These are phyloP conservation scores for Otatea glauca DNA, from an alignment of 176 grass and related monocot genomes.

Conservation along the genomic window DNA sequence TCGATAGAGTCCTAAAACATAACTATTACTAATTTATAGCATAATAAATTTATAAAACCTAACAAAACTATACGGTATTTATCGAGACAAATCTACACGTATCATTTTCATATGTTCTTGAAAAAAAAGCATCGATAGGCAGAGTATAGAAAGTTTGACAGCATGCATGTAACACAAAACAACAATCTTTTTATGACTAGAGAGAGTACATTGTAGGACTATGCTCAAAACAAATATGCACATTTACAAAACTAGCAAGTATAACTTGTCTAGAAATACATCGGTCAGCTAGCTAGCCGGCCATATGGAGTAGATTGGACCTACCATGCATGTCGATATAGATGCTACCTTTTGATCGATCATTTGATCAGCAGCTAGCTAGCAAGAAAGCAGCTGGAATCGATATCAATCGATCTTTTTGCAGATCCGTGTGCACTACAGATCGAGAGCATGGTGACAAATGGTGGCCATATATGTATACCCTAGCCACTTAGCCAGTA, in stretches of 20 bases:
- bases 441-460: background rate
- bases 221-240: background rate
- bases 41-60: too few species aligned
- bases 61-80: too few species aligned
- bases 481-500: background rate
- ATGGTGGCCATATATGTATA: background rate
- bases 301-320: background rate
- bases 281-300: background rate
- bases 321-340: background rate
- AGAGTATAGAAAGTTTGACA: too few species aligned
- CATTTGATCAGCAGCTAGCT: background rate
- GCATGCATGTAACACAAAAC: too few species aligned
- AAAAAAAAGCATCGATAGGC: too few species aligned
- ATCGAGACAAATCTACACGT: too few species aligned
- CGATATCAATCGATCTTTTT: background rate
- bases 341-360: background rate
- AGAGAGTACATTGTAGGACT: too few species aligned
- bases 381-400: too few species aligned
- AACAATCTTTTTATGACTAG: too few species aligned
- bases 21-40: too few species aligned
- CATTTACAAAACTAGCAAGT: background rate
- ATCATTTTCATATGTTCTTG: rapidly evolving
- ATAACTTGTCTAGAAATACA: background rate
- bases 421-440: background rate
- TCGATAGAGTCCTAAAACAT: too few species aligned